These are phyloP conservation scores for Centrapalus pauciflorus DNA, from an alignment of 129 eudicot species.

Conservation along the genomic window DNA sequence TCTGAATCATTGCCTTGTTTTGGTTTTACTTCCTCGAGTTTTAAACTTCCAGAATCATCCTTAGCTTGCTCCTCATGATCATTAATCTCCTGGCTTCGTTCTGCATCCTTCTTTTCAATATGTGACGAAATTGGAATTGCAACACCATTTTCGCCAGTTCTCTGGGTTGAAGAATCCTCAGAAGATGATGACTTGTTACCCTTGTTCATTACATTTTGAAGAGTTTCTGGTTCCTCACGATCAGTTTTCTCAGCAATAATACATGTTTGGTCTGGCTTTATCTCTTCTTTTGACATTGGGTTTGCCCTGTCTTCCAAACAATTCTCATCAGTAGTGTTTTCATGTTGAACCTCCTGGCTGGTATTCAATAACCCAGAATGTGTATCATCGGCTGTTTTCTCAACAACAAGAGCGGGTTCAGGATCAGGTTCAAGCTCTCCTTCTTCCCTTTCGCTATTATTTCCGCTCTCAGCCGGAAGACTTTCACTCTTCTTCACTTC, in stretches of 20 bases:
- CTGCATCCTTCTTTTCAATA: slow-evolving; percentile 25
- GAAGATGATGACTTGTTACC: slow-evolving; percentile 28
- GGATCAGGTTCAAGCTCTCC: slow-evolving; percentile 96
- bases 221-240: slow-evolving; percentile 21
- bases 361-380: slow-evolving; percentile 23
- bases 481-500: slow-evolving; percentile 73
- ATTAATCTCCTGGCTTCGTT: slow-evolving; percentile 16
- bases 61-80: slow-evolving; percentile 31
- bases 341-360: slow-evolving; percentile 20
- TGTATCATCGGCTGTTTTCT: slow-evolving; percentile 30
- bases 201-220: slow-evolving; percentile 19
- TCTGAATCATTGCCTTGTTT: slow-evolving; percentile 27
- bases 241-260: slow-evolving; percentile 34
- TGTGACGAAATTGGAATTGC: slow-evolving; percentile 23
- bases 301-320: slow-evolving; percentile 17
- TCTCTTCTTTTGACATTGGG: slow-evolving; percentile 22
- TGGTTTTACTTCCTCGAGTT: slow-evolving; percentile 26
- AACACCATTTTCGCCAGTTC: slow-evolving; percentile 25
- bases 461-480: slow-evolving; percentile 52
- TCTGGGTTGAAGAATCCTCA: slow-evolving; percentile 22
- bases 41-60: slow-evolving; percentile 17
- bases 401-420: slow-evolving; percentile 20
- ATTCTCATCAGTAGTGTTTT: slow-evolving; percentile 23
- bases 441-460: slow-evolving; percentile 84
- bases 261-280: slow-evolving; percentile 20